Base-by-base conservation (phyloP, 176 grass and related monocot species). In the Rhynchospora breviuscula region DNA sequence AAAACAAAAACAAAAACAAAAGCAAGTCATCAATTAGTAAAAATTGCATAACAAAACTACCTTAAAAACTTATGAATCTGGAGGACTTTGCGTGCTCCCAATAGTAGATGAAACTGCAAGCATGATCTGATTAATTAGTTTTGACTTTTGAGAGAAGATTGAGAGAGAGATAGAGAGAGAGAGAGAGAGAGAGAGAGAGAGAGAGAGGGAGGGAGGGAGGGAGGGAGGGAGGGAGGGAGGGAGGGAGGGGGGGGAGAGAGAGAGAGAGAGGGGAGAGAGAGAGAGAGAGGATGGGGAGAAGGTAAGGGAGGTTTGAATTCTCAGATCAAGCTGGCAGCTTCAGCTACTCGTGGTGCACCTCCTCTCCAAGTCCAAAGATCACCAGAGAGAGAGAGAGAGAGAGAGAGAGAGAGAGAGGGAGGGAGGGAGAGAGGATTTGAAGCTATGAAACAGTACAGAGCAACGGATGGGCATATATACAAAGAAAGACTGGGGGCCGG, bases 281-380 rank as follows among this genome's bases (percentile, higher is more conserved):
- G 59, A 67, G 59, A 83, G 79, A 68, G 22, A 23, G 54, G 35
- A 40, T 58, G 73, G 83, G 51, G 2, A 7, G 56, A 47, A 48
- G 82, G 15, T 45, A 66, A 79, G 79, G 83, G 47, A 80, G 57
- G 60, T 43, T 18, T 59, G 56, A 63, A 5, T 63, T 81, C 58
- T 92, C 88, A 92, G 90, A 92, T 92, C 90, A 88, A 87, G 90
- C 88, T 92, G 90, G 90, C 90, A 92, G 90, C 90, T 92, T 92
- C 88, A 92, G 70, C 90, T 86, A 81, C 90, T 92, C 35, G 86
- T 87, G 85, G 85, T 69, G 71, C 85, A 87, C 90, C 19, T 62
- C 33, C 56, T 81, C 79, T 21, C 59, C 59, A 59, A 63, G n/a
- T 44, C 3, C 53, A 59, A 29, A 40, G n/a, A 64, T 52, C 29